Percentiles rank a stretch among this genome's conserved stretches.
Evolutionary conservation across 805 yeast species (phyloP).

Genomic region (Barnettozyma siamensis): DNA sequence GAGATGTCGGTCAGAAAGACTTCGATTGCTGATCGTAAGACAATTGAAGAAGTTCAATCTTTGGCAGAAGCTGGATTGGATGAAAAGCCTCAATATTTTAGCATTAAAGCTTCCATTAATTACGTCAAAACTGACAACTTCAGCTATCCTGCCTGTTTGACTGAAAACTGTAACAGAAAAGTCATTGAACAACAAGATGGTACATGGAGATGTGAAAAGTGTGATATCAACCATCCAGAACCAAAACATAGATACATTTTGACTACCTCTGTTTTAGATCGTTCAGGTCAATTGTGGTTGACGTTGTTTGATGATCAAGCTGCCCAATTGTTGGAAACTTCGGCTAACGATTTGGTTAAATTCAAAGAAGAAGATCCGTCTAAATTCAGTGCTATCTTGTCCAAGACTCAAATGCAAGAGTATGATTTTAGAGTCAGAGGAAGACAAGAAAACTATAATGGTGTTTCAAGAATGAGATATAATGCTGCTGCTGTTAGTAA

Average conservation of each 20-base stretch:
- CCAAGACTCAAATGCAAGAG: slow-evolving; percentile 57
- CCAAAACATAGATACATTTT: slow-evolving; percentile 81
- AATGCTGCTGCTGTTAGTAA: slow-evolving; percentile 50
- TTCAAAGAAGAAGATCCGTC: slow-evolving; percentile 42
- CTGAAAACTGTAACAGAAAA: slow-evolving; percentile 76
- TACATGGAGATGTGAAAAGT: slow-evolving; percentile 90
- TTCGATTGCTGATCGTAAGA: slow-evolving; percentile 51
- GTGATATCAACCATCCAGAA: slow-evolving; percentile 60
- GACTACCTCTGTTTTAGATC: slow-evolving; percentile 71
- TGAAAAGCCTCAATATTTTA: slow-evolving; percentile 77
- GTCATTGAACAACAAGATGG: slow-evolving; percentile 69
- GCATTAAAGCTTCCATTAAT: slow-evolving; percentile 66
- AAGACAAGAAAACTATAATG: slow-evolving; percentile 78
- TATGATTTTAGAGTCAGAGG: slow-evolving; percentile 75
- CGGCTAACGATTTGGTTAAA: slow-evolving; percentile 51
- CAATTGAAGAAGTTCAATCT: slow-evolving; percentile 58
- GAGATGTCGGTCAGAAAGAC: slow-evolving; percentile 40
- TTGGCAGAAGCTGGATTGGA: slow-evolving; percentile 59
- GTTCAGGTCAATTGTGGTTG: slow-evolving; percentile 79
- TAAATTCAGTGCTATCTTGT: slow-evolving; percentile 40
- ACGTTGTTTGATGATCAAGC: slow-evolving; percentile 88
- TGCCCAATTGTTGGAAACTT: slow-evolving; percentile 52
- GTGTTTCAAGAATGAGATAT: slow-evolving; percentile 68
- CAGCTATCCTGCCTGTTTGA: slow-evolving; percentile 84
- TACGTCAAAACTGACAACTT: slow-evolving; percentile 70